Conservation (phyloP, 768 basidiomycete genomes). For the Holtermannia corniformis region DNA sequence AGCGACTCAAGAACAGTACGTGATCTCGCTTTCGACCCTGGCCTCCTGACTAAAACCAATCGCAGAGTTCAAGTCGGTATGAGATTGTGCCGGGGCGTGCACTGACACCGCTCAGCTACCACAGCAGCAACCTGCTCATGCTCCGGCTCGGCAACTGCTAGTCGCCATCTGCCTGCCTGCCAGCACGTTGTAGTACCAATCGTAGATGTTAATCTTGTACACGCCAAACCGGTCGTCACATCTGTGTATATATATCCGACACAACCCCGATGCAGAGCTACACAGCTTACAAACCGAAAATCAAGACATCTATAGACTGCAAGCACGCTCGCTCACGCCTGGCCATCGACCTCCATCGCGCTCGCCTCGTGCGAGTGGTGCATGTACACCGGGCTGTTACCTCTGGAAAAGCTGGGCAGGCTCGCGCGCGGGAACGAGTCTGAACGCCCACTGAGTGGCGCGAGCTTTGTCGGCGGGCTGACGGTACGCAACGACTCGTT, state of each 20-base stretch:
- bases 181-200: too few species aligned
- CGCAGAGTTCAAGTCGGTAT: conserved; percentile 1
- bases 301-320: too few species aligned
- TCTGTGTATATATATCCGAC: too few species aligned
- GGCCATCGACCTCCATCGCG: conserved; percentile 38
- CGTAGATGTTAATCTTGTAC: too few species aligned
- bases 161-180: too few species aligned
- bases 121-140: conserved; percentile 28
- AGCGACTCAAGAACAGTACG: conserved; percentile 22
- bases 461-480: too few species aligned
- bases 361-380: neutral
- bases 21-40: neutral
- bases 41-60: neutral
- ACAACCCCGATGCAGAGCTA: too few species aligned
- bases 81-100: neutral
- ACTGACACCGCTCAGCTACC: conserved; percentile 22
- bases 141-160: conserved; percentile 28
- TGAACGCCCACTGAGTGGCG: conserved; percentile 22
- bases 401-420: conserved; percentile 34
- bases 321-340: too few species aligned
- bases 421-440: conserved; percentile 1
- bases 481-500: too few species aligned
- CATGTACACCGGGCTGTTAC: conserved; percentile 22
- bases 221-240: too few species aligned
- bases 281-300: too few species aligned